Conservation (phyloP, 345 rosid species). For the Hibiscus mutabilis region DNA sequence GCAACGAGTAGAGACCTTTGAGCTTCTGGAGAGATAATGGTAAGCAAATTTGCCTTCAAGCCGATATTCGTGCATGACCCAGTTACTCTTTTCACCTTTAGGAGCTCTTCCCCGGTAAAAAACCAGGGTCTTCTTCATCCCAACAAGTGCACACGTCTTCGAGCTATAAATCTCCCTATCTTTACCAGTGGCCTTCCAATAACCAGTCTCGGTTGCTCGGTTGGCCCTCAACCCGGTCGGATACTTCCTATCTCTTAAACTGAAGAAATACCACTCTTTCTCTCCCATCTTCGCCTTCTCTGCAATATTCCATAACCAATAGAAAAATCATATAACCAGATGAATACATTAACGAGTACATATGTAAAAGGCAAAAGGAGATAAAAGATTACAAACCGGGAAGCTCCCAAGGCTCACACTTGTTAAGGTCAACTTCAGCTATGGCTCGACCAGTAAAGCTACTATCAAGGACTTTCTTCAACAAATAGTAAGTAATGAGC, state of each 20-base stretch:
- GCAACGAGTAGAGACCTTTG: constrained; percentile 41
- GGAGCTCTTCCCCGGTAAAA: constrained; percentile 92
- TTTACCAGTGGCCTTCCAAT: constrained; percentile 98
- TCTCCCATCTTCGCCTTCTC: constrained; percentile 92
- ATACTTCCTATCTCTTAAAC: constrained; percentile 75
- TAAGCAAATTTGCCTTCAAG: constrained; percentile 91
- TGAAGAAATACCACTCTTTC: constrained; percentile 94
- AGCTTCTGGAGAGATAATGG: constrained; percentile 61
- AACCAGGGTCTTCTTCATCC: constrained; percentile 95
- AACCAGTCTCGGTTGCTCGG: constrained; percentile 92
- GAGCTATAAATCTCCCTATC: constrained; percentile 86
- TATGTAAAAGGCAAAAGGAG: background rate
- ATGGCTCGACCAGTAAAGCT: constrained; percentile 68
- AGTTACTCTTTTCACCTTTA: constrained; percentile 79
- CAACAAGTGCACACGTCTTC: constrained; percentile 70
- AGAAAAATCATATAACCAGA: background rate
- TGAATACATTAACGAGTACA: background rate
- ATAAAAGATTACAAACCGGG: constrained; percentile 41
- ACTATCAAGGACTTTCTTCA: constrained; percentile 70
- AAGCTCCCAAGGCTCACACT: constrained; percentile 96
- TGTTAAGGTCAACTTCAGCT: constrained; percentile 87
- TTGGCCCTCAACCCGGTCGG: constrained; percentile 90
- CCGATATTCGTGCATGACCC: constrained; percentile 99
- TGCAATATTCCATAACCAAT: constrained; percentile 13
- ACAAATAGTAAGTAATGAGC: constrained; percentile 74